A percentile compares a stretch with the other conserved stretches of the same genome.
These are phyloP conservation scores for Calonectria leucothoes DNA, from an alignment of 2,329 filamentous ascomycete genomes.

Conservation along the genomic window DNA sequence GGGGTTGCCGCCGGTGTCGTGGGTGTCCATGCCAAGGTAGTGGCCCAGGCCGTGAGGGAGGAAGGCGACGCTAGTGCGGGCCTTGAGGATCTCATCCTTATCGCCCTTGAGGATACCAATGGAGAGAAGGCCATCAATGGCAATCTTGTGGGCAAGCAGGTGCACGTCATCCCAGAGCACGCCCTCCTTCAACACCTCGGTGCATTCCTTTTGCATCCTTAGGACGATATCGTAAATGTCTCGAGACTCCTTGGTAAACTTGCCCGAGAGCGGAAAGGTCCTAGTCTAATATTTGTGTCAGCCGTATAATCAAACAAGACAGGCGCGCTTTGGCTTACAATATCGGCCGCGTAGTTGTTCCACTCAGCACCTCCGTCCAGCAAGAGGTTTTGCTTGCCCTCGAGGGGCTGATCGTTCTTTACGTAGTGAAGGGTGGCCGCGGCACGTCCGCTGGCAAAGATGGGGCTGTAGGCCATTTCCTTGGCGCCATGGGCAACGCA, in stretches of 20 bases:
- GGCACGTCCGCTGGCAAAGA: slow-evolving; percentile 83
- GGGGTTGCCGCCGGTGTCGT: slow-evolving; percentile 84
- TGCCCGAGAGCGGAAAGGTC: slow-evolving; percentile 84
- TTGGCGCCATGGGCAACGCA: slow-evolving; percentile 81
- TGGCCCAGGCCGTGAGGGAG: slow-evolving; percentile 93
- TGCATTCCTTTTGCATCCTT: slow-evolving; percentile 86
- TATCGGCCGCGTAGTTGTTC: slow-evolving; percentile 77
- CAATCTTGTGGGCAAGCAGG: slow-evolving; percentile 80
- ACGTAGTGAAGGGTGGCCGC: slow-evolving; percentile 92
- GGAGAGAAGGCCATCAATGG: slow-evolving; percentile 80
- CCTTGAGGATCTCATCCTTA: slow-evolving; percentile 79
- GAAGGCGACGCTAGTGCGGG: slow-evolving; percentile 87
- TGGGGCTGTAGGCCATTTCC: slow-evolving; percentile 89
- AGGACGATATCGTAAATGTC: slow-evolving; percentile 87
- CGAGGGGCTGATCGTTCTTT: slow-evolving; percentile 77
- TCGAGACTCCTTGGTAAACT: slow-evolving; percentile 76
- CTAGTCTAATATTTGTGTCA: slow-evolving; percentile 69
- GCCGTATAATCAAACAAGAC: background rate
- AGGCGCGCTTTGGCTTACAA: slow-evolving; percentile 54
- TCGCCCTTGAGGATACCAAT: slow-evolving; percentile 80
- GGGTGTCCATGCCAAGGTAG: slow-evolving; percentile 92
- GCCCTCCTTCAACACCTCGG: slow-evolving; percentile 77
- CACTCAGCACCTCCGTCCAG: slow-evolving; percentile 87
- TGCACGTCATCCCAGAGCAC: slow-evolving; percentile 87
- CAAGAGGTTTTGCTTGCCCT: slow-evolving; percentile 81